Evolutionary conservation across 1,284 basidiomycete genomes (phyloP).

Genomic region (Apiotrichum siamense): DNA sequence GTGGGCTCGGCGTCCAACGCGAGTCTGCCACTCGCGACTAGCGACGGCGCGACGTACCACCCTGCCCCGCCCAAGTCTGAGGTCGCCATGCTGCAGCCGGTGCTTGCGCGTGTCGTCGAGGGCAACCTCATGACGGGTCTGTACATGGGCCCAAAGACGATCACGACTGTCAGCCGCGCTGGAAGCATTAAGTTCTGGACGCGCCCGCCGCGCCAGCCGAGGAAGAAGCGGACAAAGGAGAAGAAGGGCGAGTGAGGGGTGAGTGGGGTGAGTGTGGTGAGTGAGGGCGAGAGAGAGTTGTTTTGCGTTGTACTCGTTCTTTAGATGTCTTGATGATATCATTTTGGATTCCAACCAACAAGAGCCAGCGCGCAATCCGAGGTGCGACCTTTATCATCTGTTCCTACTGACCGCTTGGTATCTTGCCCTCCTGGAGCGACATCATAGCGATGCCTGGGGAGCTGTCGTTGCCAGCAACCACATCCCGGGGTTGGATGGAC

Average conservation of each 20-base stretch:
- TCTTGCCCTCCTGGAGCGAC: too few species aligned
- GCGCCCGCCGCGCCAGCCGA: slow-evolving; percentile 52
- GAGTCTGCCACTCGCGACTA: slow-evolving; percentile 56
- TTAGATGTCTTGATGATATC: too few species aligned
- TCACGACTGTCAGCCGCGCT: slow-evolving; percentile 67
- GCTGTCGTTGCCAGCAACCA: neutral
- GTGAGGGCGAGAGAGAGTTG: neutral
- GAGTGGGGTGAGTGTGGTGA: neutral
- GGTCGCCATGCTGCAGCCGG: slow-evolving; percentile 82
- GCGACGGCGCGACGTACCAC: slow-evolving; percentile 60
- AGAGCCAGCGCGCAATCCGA: too few species aligned
- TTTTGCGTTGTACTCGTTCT: neutral
- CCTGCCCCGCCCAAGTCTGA: slow-evolving; percentile 81
- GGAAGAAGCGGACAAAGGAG: slow-evolving; percentile 6
- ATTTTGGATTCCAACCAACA: too few species aligned
- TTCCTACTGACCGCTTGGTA: too few species aligned
- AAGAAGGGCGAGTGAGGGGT: neutral
- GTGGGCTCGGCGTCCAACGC: slow-evolving; percentile 45
- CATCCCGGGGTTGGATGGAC: neutral
- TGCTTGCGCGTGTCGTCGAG: slow-evolving; percentile 72
- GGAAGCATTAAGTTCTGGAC: slow-evolving; percentile 78
- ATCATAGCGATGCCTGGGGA: slow-evolving; percentile 42
- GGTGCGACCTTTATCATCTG: too few species aligned
- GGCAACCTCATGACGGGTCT: slow-evolving; percentile 65
- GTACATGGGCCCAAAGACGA: slow-evolving; percentile 62